Percentiles rank a stretch among this genome's conserved stretches.
phyloP scores from a whole-genome alignment of 2,329 filamentous ascomycete genomes.

The Aspergillus pseudoviridinutans region DNA sequence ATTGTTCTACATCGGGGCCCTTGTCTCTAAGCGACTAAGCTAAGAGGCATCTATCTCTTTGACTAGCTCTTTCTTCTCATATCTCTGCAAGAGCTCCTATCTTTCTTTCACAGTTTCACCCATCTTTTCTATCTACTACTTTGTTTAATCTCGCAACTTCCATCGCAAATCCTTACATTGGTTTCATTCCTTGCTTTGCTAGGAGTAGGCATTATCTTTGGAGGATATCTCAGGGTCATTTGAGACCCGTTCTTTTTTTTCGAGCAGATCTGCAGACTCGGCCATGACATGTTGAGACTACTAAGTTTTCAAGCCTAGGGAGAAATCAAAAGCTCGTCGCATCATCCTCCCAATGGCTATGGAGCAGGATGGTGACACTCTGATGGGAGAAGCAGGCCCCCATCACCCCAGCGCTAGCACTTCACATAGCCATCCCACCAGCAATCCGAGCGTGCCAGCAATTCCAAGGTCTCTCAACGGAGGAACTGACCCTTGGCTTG shows the following conservation, averaged over 20 bases:
- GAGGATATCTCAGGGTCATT: not conserved
- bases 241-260: not conserved
- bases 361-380: slow-evolving; percentile 38
- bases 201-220: not conserved
- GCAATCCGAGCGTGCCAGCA: slow-evolving; percentile 11
- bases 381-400: slow-evolving; percentile 33
- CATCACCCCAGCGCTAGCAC: slow-evolving; percentile 15
- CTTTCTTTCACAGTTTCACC: not conserved
- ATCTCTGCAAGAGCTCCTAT: not conserved
- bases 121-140: not conserved
- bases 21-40: not conserved
- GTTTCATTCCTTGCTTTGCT: not conserved
- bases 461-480: slow-evolving; percentile 17
- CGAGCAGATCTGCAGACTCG: slow-evolving; percentile 1
- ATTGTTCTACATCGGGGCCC: not conserved
- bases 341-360: slow-evolving; percentile 13
- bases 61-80: not conserved
- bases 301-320: slow-evolving; percentile 1
- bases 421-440: slow-evolving; percentile 13
- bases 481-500: slow-evolving; percentile 17
- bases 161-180: not conserved
- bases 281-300: slow-evolving; percentile 15
- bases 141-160: not conserved
- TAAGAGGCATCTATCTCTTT: not conserved
- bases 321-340: slow-evolving; percentile 7